Conservation (phyloP, 106 monocot species). For the Iris macrosiphon region DNA sequence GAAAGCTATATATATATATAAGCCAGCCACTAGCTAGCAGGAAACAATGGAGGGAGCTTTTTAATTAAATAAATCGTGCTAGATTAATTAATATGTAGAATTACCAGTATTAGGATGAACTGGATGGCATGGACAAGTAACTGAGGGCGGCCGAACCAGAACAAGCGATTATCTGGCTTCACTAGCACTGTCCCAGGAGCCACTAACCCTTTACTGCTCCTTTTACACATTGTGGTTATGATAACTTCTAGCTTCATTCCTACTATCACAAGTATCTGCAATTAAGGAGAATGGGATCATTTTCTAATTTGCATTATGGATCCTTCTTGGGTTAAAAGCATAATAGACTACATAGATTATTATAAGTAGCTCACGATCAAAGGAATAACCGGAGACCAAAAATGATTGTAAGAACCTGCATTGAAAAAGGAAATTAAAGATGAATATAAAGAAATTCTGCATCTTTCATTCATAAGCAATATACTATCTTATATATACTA, state of each 20-base stretch:
- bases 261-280: slow-evolving; percentile 37
- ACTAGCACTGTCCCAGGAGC: slow-evolving; percentile 29
- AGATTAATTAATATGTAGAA: not conserved
- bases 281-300: slow-evolving; percentile 13
- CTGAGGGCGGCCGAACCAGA: slow-evolving; percentile 42
- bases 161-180: slow-evolving; percentile 24
- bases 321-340: not conserved
- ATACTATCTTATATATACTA: too few relatives aligned
- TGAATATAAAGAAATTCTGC: too few relatives aligned
- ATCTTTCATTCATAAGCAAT: too few relatives aligned
- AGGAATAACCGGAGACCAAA: slow-evolving; percentile 36
- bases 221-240: slow-evolving; percentile 39
- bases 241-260: slow-evolving; percentile 42
- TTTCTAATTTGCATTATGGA: too few relatives aligned
- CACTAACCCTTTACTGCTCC: slow-evolving; percentile 17
- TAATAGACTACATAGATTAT: not conserved
- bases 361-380: slow-evolving; percentile 20
- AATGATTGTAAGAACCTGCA: slow-evolving; percentile 31
- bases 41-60: not conserved
- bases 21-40: too few relatives aligned
- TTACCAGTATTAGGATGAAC: slow-evolving; percentile 50
- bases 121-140: slow-evolving; percentile 41
- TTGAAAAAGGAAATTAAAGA: not conserved
- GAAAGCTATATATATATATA: not conserved
- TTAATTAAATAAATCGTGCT: slow-evolving; percentile 24